Base-by-base conservation (phyloP, 2,329 filamentous ascomycete genomes). In the Diaporthe sp. region DNA sequence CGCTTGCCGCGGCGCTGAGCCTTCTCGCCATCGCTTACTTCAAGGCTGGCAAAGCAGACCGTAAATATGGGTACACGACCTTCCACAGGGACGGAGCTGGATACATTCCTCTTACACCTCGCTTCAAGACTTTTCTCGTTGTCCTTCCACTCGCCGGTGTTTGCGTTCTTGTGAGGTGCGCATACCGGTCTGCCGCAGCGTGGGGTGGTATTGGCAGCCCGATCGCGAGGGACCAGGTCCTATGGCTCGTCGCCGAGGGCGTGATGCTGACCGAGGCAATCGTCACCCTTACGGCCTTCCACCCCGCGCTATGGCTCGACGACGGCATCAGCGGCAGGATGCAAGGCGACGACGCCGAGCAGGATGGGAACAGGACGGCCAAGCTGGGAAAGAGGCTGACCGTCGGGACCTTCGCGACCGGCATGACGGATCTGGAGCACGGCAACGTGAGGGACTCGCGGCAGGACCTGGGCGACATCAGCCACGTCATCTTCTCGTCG, bases 161-260 rank as follows among this genome's bases (percentile, higher is more conserved):
- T 19, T 80, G 79, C 57, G 67, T 83, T 42, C 76, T 82, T 5
- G 79, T 76, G 4, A 79, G 82, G 22, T 75, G 79, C 60, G 77
- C 79, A 7, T 83, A 81, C 76, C 78, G 81, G 28, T 74, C 78
- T 4, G 78, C 81, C 37, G 75, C 81, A 10, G 75, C 81, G n/a
- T 79, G 74, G 25, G 75, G 76, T 31, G 81, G 81, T 0, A 71
- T 83, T n/a, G 76, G 78, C 1, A 80, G 81, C 10, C 71, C 74
- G 28, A 76, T 79, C 15, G 81, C 79, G 25, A 78, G 77, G 44
- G 79, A 78, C 58, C 80, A 82, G 49, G 76, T 78, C 25, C 68
- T 82, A 7, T 84, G 82, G 58, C 75, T 81, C 13, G 79, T 78
- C 0, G 77, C 82, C 8, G 82, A 84, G n/a, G 80, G 80, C 28